Percentiles rank a stretch among this genome's conserved stretches.
These are phyloP conservation scores for Zopfia rhizophila DNA, from an alignment of 2,329 filamentous ascomycete species.

Conservation along the genomic window DNA sequence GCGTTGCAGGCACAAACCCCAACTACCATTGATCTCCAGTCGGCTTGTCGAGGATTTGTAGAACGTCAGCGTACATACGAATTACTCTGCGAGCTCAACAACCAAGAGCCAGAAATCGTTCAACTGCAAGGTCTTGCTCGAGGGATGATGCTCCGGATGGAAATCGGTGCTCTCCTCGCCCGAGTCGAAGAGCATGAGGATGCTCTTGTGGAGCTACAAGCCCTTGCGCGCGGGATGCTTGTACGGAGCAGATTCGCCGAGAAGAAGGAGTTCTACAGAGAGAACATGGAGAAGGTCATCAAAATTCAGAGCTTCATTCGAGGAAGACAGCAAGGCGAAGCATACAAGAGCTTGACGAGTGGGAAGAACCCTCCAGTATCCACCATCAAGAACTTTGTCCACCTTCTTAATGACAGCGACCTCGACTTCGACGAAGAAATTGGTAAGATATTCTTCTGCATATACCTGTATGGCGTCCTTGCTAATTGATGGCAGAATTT, in stretches of 20 bases:
- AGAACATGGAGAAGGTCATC: slow-evolving; percentile 99
- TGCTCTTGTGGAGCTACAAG: slow-evolving; percentile 78
- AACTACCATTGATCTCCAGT: slow-evolving; percentile 72
- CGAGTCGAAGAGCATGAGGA: slow-evolving; percentile 87
- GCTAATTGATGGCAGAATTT: slow-evolving; percentile 70
- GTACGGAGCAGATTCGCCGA: slow-evolving; percentile 81
- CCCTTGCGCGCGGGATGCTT: slow-evolving; percentile 76
- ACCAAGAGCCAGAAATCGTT: slow-evolving; percentile 73
- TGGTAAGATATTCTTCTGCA: too few relatives aligned
- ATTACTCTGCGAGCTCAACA: slow-evolving; percentile 75
- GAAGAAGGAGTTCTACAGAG: slow-evolving; percentile 87
- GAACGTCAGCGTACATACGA: slow-evolving; percentile 69
- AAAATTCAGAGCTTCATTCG: slow-evolving; percentile 98
- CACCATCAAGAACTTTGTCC: slow-evolving; percentile 97
- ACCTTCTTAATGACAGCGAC: slow-evolving; percentile 96
- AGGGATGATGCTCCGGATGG: slow-evolving; percentile 79
- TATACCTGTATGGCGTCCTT: not conserved
- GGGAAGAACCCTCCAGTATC: slow-evolving; percentile 97
- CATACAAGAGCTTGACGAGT: slow-evolving; percentile 95
- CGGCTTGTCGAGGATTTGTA: slow-evolving; percentile 71
- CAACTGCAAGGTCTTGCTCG: slow-evolving; percentile 79
- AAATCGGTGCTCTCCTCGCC: slow-evolving; percentile 77
- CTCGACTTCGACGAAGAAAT: slow-evolving; percentile 99
- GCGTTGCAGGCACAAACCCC: slow-evolving; percentile 68
- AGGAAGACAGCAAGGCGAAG: slow-evolving; percentile 94